Conservation (phyloP, 2,329 filamentous ascomycete genomes). For the Stachybotrys chartarum region DNA sequence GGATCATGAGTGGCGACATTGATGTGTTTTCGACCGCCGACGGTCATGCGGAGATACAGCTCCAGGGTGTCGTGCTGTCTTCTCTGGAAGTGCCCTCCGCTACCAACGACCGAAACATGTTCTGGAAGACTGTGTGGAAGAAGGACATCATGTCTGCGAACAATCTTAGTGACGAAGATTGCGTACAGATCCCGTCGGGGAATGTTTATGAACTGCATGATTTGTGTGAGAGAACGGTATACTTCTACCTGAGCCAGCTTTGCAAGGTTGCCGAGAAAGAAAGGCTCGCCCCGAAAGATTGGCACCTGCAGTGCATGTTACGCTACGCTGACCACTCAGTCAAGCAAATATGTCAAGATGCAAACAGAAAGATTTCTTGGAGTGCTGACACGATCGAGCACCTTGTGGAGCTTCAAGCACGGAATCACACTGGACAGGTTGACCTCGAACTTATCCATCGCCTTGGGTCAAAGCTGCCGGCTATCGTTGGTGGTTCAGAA, state of each 20-base stretch:
- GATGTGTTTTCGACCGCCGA: not conserved
- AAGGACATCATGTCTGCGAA: not conserved
- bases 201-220: not conserved
- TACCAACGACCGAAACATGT: not conserved
- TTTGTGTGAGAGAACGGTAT: not conserved
- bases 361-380: not conserved
- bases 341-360: not conserved
- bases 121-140: not conserved
- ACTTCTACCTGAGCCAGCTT: not conserved
- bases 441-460: not conserved
- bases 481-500: not conserved
- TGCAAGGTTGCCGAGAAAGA: not conserved
- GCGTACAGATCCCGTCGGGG: not conserved
- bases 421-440: not conserved
- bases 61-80: not conserved
- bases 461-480: not conserved
- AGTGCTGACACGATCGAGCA: not conserved
- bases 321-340: not conserved
- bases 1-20: not conserved
- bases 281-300: not conserved
- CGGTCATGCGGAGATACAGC: not conserved
- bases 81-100: not conserved
- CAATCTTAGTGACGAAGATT: not conserved
- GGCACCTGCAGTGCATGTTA: not conserved
- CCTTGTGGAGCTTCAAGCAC: not conserved